These are phyloP conservation scores for Colletotrichum shisoi DNA, from an alignment of 2,329 filamentous ascomycete species.

Conservation along the genomic window DNA sequence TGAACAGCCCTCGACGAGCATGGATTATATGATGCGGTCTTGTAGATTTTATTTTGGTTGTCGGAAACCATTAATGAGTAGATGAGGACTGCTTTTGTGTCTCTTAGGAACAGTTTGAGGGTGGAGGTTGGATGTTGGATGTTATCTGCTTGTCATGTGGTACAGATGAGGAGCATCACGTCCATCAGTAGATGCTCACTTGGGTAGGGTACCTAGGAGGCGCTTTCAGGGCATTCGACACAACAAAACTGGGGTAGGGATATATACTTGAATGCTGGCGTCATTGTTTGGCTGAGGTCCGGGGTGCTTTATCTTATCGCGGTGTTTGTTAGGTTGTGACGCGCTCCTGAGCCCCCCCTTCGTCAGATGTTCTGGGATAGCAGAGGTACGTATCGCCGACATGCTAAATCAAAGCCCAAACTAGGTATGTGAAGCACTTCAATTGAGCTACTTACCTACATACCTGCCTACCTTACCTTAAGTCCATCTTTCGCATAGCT, in stretches of 20 bases:
- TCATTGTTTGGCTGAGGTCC: not conserved
- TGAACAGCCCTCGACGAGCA: not conserved
- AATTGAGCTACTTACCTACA: not conserved
- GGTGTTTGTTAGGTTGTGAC: not conserved
- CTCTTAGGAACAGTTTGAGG: not conserved
- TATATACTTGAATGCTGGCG: not conserved
- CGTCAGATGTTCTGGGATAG: not conserved
- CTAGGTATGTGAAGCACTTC: not conserved
- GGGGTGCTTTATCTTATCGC: constrained; percentile 11
- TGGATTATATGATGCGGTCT: not conserved
- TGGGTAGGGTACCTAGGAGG: not conserved
- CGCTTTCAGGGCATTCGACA: not conserved
- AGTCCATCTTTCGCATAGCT: constrained; percentile 7
- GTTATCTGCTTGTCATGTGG: not conserved
- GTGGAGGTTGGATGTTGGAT: not conserved
- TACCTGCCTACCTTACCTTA: not conserved
- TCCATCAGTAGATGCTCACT: not conserved
- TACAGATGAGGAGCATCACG: not conserved
- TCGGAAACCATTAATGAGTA: constrained; percentile 11
- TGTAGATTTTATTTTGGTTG: not conserved
- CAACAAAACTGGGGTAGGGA: too few species aligned
- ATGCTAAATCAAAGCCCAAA: not conserved
- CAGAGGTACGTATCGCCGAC: not conserved
- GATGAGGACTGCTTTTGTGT: not conserved
- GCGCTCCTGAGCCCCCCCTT: not conserved